Base-by-base conservation (phyloP, 306 rosid genomes). In the Castanea mollissima region DNA sequence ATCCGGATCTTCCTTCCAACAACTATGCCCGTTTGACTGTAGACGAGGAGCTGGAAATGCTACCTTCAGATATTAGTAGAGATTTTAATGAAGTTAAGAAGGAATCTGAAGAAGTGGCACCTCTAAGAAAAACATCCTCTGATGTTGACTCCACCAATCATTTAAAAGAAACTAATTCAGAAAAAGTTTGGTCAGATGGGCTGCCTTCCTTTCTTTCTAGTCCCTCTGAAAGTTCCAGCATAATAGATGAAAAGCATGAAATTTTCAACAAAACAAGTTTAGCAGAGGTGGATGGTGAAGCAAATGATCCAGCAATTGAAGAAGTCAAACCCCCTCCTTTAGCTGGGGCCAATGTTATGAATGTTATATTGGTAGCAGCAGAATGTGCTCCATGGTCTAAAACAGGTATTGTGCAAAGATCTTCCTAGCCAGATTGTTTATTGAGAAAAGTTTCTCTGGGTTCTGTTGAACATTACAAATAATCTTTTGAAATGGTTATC, bases 351-450 rank as follows among this genome's bases (percentile, higher is more conserved):
- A 95, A 95, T 79, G 97, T 87, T 74, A 93, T 95, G 98, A 95
- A 95, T 80, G 21, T 95, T 82, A 87, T 95, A 79, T 57, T 95
- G 81, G 97, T 87, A 46, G 89, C 99, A 19, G 93, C 90, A 65
- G 99, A 95, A 85, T 95, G 99, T 74, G 92, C 93, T 88, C 99
- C 99, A 41, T 95, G 92, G 91, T 80, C 89, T 3, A 93, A 95
- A 89, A 91, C 99, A 82, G 99, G 99, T 93, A 90, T 73, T 76
- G 55, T 73, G 41, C 6, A 55, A 29, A 44, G 54, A 29, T 25
- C 49, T 64, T 68, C 81, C 58, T 14, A 55, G 55, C 71, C 32
- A 63, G 51, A n/a, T 12, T 23, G 60, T 55, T 64, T 63, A 55
- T 69, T 7, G 32, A 18, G 71, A 70, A 38, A 7, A 19, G 35